phyloP scores from a whole-genome alignment of 495 filamentous ascomycete species.

The Tuber aestivum region DNA sequence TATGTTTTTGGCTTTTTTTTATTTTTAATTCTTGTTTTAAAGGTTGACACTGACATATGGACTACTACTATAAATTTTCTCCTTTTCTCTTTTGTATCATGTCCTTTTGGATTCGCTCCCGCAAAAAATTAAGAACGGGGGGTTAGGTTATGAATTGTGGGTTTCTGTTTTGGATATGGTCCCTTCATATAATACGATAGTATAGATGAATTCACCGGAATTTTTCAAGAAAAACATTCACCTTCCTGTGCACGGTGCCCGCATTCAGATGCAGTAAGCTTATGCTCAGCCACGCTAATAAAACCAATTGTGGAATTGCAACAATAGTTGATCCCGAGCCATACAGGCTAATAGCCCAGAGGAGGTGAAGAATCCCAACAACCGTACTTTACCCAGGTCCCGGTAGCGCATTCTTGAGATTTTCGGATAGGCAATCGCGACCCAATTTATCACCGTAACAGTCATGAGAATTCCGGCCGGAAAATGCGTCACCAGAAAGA shows the following conservation, averaged over 20 bases:
- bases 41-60: not conserved
- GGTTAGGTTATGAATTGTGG: not conserved
- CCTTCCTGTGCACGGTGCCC: not conserved
- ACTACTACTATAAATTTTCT: not conserved
- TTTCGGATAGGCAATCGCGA: not conserved
- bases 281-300: not conserved
- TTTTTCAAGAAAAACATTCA: not conserved
- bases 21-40: not conserved
- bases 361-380: not conserved
- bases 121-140: not conserved
- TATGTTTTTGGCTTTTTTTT: not conserved
- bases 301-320: not conserved
- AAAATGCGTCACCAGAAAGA: not conserved
- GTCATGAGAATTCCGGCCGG: not conserved
- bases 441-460: not conserved
- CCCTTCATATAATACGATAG: not conserved
- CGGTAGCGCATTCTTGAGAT: not conserved
- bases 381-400: not conserved
- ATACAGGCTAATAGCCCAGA: not conserved
- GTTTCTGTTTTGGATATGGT: not conserved
- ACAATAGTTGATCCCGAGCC: not conserved
- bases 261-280: not conserved
- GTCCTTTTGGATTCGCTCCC: not conserved
- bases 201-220: not conserved
- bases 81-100: not conserved